These are phyloP conservation scores for Hyaloscypha variabilis DNA, from an alignment of 495 filamentous ascomycete genomes.

Conservation along the genomic window DNA sequence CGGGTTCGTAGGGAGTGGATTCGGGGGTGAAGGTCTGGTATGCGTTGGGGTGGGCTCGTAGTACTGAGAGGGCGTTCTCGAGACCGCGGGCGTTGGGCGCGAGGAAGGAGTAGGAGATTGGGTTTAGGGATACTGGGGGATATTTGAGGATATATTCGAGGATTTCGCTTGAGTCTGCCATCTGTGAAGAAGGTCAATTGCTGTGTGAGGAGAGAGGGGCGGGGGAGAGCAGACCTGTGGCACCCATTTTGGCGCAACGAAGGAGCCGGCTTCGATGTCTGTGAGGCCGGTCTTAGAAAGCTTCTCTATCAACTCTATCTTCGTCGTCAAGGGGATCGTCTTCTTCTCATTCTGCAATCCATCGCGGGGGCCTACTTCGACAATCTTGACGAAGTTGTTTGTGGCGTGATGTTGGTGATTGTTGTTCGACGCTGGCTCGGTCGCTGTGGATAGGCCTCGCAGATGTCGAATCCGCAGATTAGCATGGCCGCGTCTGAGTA, in stretches of 20 bases:
- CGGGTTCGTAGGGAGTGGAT: conserved; percentile 31
- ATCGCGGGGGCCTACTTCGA: conserved; percentile 94
- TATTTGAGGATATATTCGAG: conserved; percentile 68
- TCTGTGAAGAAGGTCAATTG: conserved; percentile 51
- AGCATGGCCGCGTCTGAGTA: conserved; percentile 1
- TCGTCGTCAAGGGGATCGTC: conserved; percentile 76
- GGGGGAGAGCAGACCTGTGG: conserved; percentile 67
- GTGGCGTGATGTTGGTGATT: conserved; percentile 20
- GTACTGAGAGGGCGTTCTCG: conserved; percentile 49
- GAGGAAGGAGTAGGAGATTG: conserved; percentile 90
- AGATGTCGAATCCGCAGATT: conserved; percentile 20
- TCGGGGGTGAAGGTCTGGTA: conserved; percentile 35
- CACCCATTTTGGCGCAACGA: conserved; percentile 97
- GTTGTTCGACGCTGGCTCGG: conserved; percentile 15
- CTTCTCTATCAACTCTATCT: conserved; percentile 79
- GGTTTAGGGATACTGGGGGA: conserved; percentile 56
- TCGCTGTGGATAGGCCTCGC: conserved; percentile 22
- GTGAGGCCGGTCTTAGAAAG: conserved; percentile 83
- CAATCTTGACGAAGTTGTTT: conserved; percentile 56
- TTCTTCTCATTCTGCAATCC: conserved; percentile 96
- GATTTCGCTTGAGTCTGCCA: conserved; percentile 88
- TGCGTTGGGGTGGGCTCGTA: conserved; percentile 39
- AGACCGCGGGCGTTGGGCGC: conserved; percentile 88
- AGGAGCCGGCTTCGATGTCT: conserved; percentile 92
- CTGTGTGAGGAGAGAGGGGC: not conserved